Percentiles rank a stretch among this genome's conserved stretches.
phyloP scores from a whole-genome alignment of 2,329 filamentous ascomycete species.

The Pyrenophora seminiperda region DNA sequence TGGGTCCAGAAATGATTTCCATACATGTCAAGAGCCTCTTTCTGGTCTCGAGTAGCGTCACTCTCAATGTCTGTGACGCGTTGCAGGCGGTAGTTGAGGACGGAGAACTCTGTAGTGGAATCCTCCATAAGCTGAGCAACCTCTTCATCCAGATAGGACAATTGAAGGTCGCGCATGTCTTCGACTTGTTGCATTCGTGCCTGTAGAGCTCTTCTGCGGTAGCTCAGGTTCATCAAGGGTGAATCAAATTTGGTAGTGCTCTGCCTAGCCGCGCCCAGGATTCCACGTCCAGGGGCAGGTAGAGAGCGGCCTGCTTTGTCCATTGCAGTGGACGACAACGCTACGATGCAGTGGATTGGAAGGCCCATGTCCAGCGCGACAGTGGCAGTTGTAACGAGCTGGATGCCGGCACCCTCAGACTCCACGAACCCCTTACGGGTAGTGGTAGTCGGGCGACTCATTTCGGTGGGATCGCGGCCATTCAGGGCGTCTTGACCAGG shows the following conservation, averaged over 20 bases:
- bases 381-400: conserved; percentile 97
- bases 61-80: conserved; percentile 84
- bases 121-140: conserved; percentile 78
- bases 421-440: conserved; percentile 99
- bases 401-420: conserved; percentile 96
- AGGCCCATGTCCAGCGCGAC: conserved; percentile 98
- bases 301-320: conserved; percentile 99
- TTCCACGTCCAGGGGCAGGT: conserved; percentile 93
- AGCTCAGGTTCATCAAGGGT: conserved; percentile 95
- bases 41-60: conserved; percentile 87
- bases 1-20: conserved; percentile 99
- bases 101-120: conserved; percentile 73
- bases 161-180: conserved; percentile 93
- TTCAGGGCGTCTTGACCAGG: conserved; percentile 95
- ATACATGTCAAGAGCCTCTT: conserved; percentile 89
- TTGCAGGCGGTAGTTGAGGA: conserved; percentile 83
- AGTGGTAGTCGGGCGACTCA: conserved; percentile 96
- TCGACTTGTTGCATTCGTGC: conserved; percentile 92
- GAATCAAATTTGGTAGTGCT: conserved; percentile 89
- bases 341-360: conserved; percentile 93
- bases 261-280: conserved; percentile 93
- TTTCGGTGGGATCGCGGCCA: conserved; percentile 92
- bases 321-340: conserved; percentile 91
- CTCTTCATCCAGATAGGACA: conserved; percentile 91
- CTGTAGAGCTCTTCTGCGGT: conserved; percentile 92